Evolutionary conservation across 2,329 filamentous ascomycete species (phyloP).

Genomic region (Hymenoscyphus scutula): DNA sequence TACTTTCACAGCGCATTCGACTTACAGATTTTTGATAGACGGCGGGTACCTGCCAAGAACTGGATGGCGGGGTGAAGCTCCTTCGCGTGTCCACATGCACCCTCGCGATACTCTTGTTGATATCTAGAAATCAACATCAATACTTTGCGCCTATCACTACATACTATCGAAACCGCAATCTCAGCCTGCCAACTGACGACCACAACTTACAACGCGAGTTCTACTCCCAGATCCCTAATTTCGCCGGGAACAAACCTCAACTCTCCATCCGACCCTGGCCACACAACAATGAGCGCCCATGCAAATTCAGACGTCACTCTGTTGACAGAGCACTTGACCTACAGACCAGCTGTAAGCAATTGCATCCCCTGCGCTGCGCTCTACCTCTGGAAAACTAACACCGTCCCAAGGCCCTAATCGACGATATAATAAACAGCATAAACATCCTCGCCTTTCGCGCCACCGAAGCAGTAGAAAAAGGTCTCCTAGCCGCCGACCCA

Average conservation of each 20-base stretch:
- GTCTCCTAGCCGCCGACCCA: slow-evolving; percentile 71
- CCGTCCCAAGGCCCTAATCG: slow-evolving; percentile 73
- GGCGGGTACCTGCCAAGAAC: neutral
- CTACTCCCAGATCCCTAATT: neutral
- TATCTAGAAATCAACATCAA: neutral
- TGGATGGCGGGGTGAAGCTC: neutral
- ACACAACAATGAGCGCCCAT: slow-evolving; percentile 27
- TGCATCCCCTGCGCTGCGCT: neutral
- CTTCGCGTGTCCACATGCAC: neutral
- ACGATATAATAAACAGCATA: slow-evolving; percentile 96
- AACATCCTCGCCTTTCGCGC: slow-evolving; percentile 92
- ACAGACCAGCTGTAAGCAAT: slow-evolving; percentile 77
- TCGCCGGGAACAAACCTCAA: neutral
- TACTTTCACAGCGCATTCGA: neutral
- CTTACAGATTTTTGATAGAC: neutral
- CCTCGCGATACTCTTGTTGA: neutral
- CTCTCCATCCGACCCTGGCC: neutral
- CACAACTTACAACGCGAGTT: neutral
- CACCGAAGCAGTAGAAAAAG: slow-evolving; percentile 81
- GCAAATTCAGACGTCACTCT: slow-evolving; percentile 52
- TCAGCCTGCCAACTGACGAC: neutral
- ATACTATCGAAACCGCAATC: neutral
- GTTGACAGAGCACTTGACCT: slow-evolving; percentile 92
- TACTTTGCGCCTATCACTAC: neutral
- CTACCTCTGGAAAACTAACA: neutral